phyloP scores from a whole-genome alignment of 257 asterid species.

The Solanum raphanifolium region DNA sequence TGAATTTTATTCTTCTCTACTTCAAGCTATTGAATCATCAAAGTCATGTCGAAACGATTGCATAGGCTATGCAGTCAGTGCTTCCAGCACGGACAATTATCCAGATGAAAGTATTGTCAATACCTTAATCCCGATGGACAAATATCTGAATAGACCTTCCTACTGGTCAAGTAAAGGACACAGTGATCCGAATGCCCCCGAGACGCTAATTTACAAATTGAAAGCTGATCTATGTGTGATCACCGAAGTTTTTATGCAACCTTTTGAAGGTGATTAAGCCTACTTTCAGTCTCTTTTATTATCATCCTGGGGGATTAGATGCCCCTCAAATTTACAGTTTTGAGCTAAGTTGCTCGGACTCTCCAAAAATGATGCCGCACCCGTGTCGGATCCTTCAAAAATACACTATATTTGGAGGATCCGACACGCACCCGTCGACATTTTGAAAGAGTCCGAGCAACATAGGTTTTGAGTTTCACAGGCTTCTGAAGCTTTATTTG shows the following conservation, averaged over 20 bases:
- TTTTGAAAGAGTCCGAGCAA: no score
- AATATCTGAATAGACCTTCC: conserved; percentile 37
- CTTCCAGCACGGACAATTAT: conserved; percentile 76
- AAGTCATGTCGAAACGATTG: conserved; percentile 32
- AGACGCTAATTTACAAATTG: conserved; percentile 60
- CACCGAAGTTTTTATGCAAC: conserved; percentile 60
- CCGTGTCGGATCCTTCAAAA: no score
- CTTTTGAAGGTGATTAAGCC: conserved; percentile 57
- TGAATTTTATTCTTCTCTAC: conserved; percentile 50
- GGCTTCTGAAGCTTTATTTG: background rate
- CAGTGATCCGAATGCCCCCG: conserved; percentile 53
- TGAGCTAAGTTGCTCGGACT: background rate
- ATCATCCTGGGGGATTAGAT: background rate
- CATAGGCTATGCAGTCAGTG: conserved; percentile 60
- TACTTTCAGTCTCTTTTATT: background rate
- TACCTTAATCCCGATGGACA: conserved; percentile 60
- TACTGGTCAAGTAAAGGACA: conserved; percentile 95
- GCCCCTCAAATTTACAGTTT: background rate
- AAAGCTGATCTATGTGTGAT: conserved; percentile 54
- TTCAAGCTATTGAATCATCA: conserved; percentile 42
- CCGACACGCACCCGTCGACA: no score
- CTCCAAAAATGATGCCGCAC: no score
- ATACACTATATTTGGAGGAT: no score
- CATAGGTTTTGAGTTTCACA: background rate
- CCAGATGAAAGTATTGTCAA: conserved; percentile 64